These are phyloP conservation scores for Grosmannia clavigera DNA, from an alignment of 2,329 filamentous ascomycete genomes.

Conservation along the genomic window DNA sequence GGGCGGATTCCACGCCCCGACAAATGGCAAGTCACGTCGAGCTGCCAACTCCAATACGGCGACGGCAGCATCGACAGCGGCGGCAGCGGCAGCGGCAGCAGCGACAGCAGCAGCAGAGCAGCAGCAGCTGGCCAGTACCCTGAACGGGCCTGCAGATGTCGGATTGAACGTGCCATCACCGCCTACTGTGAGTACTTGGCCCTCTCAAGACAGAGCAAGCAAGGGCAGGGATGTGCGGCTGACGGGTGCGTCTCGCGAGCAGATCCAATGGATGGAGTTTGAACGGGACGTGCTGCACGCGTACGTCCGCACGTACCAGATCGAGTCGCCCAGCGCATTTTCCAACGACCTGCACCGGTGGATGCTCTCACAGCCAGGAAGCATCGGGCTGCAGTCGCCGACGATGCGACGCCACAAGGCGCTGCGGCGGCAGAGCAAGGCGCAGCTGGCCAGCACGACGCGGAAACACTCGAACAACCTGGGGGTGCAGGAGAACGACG, in stretches of 20 bases:
- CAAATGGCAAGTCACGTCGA: conserved; percentile 42
- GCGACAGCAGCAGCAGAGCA: conserved; percentile 8
- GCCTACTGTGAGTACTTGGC: neutral
- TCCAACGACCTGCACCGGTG: conserved; percentile 48
- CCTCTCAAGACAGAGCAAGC: too few species aligned
- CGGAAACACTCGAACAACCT: conserved; percentile 75
- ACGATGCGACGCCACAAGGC: conserved; percentile 59
- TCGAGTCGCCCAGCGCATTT: conserved; percentile 61
- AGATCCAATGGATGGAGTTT: conserved; percentile 57
- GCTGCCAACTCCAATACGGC: conserved; percentile 31
- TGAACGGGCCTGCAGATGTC: neutral
- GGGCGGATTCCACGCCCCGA: conserved; percentile 20
- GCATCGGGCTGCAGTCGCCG: conserved; percentile 60
- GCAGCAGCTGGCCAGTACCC: neutral
- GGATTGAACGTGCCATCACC: neutral
- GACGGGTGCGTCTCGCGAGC: neutral
- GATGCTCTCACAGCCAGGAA: conserved; percentile 46
- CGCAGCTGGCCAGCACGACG: conserved; percentile 58
- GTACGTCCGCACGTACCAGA: conserved; percentile 62
- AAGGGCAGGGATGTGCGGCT: too few species aligned
- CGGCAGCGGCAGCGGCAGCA: conserved; percentile 9
- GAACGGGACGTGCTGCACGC: conserved; percentile 56
- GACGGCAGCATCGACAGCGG: conserved; percentile 16
- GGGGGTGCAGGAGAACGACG: conserved; percentile 69
- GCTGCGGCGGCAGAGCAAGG: conserved; percentile 55